These are phyloP conservation scores for Echites panduratus DNA, from an alignment of 257 asterid genomes.

Conservation along the genomic window DNA sequence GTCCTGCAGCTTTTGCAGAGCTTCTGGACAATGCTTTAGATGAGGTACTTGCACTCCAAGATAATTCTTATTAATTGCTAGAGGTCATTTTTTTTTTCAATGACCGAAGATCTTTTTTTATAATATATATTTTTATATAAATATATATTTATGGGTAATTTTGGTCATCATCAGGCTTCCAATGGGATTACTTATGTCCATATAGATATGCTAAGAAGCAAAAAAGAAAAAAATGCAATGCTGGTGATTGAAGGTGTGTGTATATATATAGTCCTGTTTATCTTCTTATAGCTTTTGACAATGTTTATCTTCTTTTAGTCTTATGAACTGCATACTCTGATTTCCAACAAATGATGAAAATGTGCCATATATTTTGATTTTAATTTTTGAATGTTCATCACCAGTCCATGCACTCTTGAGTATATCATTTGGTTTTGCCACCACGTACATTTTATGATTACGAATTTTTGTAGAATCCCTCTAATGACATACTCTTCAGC, in stretches of 20 bases:
- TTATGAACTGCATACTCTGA: not conserved
- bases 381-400: too few relatives aligned
- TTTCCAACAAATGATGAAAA: too few relatives aligned
- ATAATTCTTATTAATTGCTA: not conserved
- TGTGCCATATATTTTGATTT: not conserved
- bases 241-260: constrained; percentile 60
- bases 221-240: constrained; percentile 44
- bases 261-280: not conserved
- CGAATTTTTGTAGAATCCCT: too few relatives aligned
- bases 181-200: constrained; percentile 66
- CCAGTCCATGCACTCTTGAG: not conserved
- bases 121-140: too few relatives aligned
- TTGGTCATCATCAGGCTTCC: constrained; percentile 27
- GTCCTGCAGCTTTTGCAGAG: constrained; percentile 91
- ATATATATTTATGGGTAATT: too few relatives aligned
- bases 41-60: constrained; percentile 38
- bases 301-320: not conserved
- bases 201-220: constrained; percentile 49
- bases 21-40: constrained; percentile 82
- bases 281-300: not conserved
- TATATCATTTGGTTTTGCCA: not conserved
- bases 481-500: too few relatives aligned
- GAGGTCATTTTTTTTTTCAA: not conserved
- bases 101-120: too few relatives aligned
- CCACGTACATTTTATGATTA: too few relatives aligned